Conservation (phyloP, 2,329 filamentous ascomycete genomes). For the Ceratocystis harringtonii region DNA sequence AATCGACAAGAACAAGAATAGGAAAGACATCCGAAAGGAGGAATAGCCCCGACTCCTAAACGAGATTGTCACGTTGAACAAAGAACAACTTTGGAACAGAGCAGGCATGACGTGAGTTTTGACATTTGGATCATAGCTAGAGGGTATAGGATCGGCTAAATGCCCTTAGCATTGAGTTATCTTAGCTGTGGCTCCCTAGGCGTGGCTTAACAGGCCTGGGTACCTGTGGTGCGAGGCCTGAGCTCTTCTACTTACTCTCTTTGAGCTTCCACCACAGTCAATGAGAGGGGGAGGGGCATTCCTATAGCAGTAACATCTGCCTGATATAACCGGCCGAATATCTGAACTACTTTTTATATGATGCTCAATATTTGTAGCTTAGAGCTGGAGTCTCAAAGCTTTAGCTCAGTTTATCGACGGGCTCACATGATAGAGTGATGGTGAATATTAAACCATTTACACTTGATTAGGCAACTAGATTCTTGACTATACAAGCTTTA, state of each 20-base stretch:
- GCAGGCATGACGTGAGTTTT: not conserved
- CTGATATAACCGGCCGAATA: not conserved
- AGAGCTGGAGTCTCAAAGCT: no score
- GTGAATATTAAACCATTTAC: no score
- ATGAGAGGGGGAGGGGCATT: not conserved
- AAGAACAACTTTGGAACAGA: not conserved
- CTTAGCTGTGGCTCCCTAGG: no score
- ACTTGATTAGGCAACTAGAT: no score
- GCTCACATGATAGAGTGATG: no score
- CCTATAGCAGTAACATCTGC: not conserved
- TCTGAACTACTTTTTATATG: not conserved
- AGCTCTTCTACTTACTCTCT: not conserved
- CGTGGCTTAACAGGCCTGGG: not conserved
- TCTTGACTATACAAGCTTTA: no score
- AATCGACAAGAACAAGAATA: not conserved
- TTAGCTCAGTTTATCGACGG: not conserved
- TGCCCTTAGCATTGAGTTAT: no score
- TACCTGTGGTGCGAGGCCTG: not conserved
- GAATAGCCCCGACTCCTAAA: not conserved
- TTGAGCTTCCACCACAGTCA: not conserved
- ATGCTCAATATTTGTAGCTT: not conserved
- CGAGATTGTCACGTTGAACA: not conserved
- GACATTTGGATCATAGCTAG: not conserved
- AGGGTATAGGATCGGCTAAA: no score
- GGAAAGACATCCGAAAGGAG: not conserved